phyloP scores from a whole-genome alignment of 768 basidiomycete species.

The Tylopilus rubrobrunneus region DNA sequence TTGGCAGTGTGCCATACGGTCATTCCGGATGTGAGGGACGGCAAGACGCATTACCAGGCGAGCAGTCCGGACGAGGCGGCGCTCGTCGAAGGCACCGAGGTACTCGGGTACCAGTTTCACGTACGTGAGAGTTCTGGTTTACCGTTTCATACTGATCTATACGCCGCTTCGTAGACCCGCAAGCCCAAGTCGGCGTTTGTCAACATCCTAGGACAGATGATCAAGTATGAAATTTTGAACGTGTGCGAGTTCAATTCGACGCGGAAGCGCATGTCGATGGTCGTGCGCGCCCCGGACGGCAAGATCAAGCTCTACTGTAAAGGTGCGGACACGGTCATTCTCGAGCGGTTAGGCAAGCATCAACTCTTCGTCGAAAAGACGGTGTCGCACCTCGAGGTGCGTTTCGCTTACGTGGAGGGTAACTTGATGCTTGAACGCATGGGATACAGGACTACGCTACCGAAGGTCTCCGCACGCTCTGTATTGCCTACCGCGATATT shows the following conservation, averaged over 20 bases:
- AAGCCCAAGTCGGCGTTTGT: conserved; percentile 97
- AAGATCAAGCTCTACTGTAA: conserved; percentile 95
- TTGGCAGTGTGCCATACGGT: conserved; percentile 98
- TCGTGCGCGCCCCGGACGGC: conserved; percentile 83
- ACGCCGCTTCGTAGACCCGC: conserved; percentile 54
- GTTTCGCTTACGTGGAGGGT: conserved; percentile 5
- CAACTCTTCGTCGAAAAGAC: conserved; percentile 87
- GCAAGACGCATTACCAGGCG: conserved; percentile 92
- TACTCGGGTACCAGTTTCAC: conserved; percentile 90
- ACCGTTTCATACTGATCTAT: too few relatives aligned
- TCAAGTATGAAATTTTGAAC: conserved; percentile 89
- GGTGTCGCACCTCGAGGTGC: conserved; percentile 83
- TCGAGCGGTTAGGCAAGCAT: conserved; percentile 82
- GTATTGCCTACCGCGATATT: conserved; percentile 91
- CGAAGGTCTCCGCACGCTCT: conserved; percentile 92
- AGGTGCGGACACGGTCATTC: conserved; percentile 96
- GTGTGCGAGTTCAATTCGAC: conserved; percentile 99
- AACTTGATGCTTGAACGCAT: not conserved
- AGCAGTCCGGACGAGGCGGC: conserved; percentile 98
- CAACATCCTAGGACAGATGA: conserved; percentile 62
- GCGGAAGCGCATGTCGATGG: conserved; percentile 95
- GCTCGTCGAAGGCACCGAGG: conserved; percentile 88
- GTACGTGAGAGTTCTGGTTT: conserved; percentile 45
- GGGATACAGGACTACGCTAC: conserved; percentile 82
- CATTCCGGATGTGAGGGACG: conserved; percentile 87